Conservation (phyloP, 148 eudicot species). For the Bassia scoparia region DNA sequence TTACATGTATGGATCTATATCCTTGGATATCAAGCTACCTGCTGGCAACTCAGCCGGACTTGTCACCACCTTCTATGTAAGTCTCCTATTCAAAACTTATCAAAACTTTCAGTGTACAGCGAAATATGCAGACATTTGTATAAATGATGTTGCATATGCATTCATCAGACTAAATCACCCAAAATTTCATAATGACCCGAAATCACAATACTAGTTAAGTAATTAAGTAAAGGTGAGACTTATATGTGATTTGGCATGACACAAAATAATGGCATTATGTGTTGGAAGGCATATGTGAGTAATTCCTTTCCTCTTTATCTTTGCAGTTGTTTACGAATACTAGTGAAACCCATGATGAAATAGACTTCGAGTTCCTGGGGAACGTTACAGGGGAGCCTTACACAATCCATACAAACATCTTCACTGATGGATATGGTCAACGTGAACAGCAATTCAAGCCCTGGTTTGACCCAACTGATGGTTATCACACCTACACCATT, state of each 20-base stretch:
- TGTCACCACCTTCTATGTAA: slow-evolving; percentile 74
- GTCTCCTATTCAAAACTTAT: slow-evolving; percentile 22
- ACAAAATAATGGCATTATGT: neutral
- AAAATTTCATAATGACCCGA: no score
- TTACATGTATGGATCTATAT: slow-evolving; percentile 62
- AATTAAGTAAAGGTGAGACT: no score
- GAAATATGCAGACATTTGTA: neutral
- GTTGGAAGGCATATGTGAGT: neutral
- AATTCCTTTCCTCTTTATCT: neutral
- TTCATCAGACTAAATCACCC: neutral
- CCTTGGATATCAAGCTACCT: slow-evolving; percentile 53
- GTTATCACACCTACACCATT: slow-evolving; percentile 65
- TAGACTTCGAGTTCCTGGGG: slow-evolving; percentile 89
- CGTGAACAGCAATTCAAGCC: slow-evolving; percentile 64
- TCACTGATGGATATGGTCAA: slow-evolving; percentile 48
- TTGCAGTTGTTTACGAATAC: slow-evolving; percentile 48
- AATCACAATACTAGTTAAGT: no score
- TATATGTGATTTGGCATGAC: no score
- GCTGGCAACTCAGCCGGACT: slow-evolving; percentile 71
- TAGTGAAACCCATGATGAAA: slow-evolving; percentile 59
- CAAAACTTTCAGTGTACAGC: neutral
- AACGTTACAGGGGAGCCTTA: slow-evolving; percentile 58
- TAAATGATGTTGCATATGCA: neutral
- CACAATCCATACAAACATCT: slow-evolving; percentile 69
- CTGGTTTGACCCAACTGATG: slow-evolving; percentile 73